A percentile compares a stretch with the other conserved stretches of the same genome.
Evolutionary conservation across 2,329 filamentous ascomycete genomes (phyloP).

Genomic region (Neopestalotiopsis sp.): DNA sequence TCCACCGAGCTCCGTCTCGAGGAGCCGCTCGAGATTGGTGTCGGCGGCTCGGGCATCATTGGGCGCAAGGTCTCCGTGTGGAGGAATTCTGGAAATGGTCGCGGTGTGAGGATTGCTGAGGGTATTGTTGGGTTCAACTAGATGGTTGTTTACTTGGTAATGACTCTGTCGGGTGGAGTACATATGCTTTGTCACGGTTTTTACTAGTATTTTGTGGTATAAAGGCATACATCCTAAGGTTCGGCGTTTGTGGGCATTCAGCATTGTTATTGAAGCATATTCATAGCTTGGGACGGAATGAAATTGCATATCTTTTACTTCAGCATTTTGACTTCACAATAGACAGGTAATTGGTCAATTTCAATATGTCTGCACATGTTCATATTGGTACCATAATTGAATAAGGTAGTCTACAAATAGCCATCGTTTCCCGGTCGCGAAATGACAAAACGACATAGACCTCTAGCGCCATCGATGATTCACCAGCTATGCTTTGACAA

Average conservation of each 20-base stretch:
- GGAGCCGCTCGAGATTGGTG: constrained; percentile 20
- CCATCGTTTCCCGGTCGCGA: not conserved
- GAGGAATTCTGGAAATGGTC: constrained; percentile 3
- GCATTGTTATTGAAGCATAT: not conserved
- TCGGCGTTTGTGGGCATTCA: not conserved
- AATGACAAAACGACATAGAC: not conserved
- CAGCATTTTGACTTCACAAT: not conserved
- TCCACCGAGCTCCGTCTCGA: constrained; percentile 4
- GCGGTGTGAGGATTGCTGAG: constrained; percentile 18
- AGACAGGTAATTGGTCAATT: not conserved
- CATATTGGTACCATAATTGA: constrained; percentile 16
- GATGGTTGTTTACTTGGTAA: not conserved
- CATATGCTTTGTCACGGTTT: not conserved
- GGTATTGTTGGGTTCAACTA: constrained; percentile 22
- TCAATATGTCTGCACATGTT: not conserved
- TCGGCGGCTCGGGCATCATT: constrained; percentile 23
- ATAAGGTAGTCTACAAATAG: not conserved
- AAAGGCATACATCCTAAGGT: not conserved
- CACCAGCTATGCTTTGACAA: not conserved
- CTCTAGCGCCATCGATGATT: constrained; percentile 4
- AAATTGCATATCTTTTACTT: not conserved
- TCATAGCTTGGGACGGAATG: no score
- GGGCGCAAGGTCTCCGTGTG: constrained; percentile 21
- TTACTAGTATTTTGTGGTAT: not conserved
- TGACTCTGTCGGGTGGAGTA: not conserved